Base-by-base conservation (phyloP, 352 stramenopile genomes). In the Phytophthora aleatoria region DNA sequence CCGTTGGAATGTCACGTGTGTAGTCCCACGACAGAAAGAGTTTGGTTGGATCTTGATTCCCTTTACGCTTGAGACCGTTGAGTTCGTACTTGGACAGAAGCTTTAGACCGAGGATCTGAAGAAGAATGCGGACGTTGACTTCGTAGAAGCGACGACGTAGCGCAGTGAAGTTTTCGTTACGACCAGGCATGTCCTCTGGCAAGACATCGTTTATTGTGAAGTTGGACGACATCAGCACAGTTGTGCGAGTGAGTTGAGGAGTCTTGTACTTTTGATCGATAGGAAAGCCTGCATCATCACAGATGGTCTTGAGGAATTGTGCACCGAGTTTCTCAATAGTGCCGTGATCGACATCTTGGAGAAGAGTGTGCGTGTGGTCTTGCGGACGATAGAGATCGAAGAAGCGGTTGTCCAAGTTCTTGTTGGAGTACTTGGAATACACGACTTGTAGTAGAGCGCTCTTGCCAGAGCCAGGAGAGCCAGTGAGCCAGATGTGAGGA, bases 231-330 rank as follows among this genome's bases (percentile, higher is more conserved):
- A 55, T 31, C 15, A 55, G n/a, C 6, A 43, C 30, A 7, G 48
- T 55, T 1, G 48, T 44, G 7, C 48, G 30, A n/a, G 33, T 41
- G 1, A 30, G 16, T 31, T 44, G 31, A 30, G 31, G 33, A 1
- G 48, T 55, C 33, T 55, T 55, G 33, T 55, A 55, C n/a, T 55
- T 55, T 16, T 55, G 48, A 8, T 55, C 48, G 4, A 44, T 26
- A 5, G 48, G 31, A 31, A 55, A 55, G 16, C 20, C 31, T 10
- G 48, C 48, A n/a, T 55, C 48, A 16, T 55, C 48, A 33, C 48
- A 55, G n/a, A 55, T 45, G 1, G 48, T 55, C 16, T 55, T 43
- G 2, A 55, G 16, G 31, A 55, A 54, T 31, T 54, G 31, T 5
- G 44, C 48, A 1, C 48, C 48, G 2, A 54, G 31, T 8, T 43